phyloP scores from a whole-genome alignment of 2,329 filamentous ascomycete species.

The Pezicula carpinea region DNA sequence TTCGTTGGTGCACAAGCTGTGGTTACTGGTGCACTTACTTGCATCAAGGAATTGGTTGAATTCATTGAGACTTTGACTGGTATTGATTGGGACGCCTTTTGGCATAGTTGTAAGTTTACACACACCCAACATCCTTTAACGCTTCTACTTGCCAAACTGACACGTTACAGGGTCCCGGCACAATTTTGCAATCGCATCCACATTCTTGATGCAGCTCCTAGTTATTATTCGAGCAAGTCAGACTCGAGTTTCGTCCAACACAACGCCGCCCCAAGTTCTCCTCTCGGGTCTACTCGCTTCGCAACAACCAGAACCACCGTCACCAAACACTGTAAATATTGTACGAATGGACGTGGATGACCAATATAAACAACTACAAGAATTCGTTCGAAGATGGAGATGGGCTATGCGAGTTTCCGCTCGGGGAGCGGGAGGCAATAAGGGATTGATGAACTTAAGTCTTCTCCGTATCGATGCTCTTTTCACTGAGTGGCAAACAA shows the following conservation, averaged over 20 bases:
- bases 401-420: conserved; percentile 12
- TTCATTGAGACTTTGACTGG: conserved; percentile 15
- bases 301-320: too few relatives aligned
- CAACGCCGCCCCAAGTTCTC: too few relatives aligned
- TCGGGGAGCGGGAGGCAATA: conserved; percentile 12
- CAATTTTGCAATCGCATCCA: conserved; percentile 14
- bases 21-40: conserved; percentile 9
- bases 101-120: conserved; percentile 13
- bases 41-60: conserved; percentile 16
- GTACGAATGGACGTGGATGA: too few relatives aligned
- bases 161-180: conserved; percentile 7
- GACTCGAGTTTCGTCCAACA: too few relatives aligned
- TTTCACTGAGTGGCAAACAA: too few relatives aligned
- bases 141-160: background rate
- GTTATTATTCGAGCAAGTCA: conserved; percentile 3
- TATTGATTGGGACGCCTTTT: conserved; percentile 16
- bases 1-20: conserved; percentile 6
- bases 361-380: too few relatives aligned
- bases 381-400: conserved; percentile 13
- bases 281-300: too few relatives aligned
- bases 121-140: background rate
- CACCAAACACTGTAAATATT: too few relatives aligned
- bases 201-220: conserved; percentile 14
- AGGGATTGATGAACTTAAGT: conserved; percentile 14
- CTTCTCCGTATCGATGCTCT: conserved; percentile 10